Conservation (phyloP, 352 stramenopile species). For the Globisporangium paddicum region DNA sequence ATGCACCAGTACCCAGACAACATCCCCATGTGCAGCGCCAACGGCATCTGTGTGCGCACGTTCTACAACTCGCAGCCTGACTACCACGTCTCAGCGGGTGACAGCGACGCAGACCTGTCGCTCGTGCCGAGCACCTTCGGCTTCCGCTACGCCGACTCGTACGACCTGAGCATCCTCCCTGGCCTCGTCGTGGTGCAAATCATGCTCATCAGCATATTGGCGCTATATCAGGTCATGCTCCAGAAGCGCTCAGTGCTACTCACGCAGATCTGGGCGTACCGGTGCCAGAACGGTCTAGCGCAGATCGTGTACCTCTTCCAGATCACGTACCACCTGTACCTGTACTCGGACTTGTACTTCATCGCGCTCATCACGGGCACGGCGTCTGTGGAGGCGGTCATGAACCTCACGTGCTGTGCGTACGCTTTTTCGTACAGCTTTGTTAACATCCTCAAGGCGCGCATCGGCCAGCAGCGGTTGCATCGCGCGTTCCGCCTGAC, state of each 20-base stretch:
- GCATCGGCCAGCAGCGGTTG: neutral
- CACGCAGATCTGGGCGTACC: slow-evolving; percentile 34
- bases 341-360: slow-evolving; percentile 27
- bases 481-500: neutral
- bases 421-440: neutral
- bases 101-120: neutral
- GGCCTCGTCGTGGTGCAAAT: slow-evolving; percentile 23
- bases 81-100: neutral
- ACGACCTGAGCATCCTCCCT: slow-evolving; percentile 23
- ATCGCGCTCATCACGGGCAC: slow-evolving; percentile 28
- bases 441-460: neutral
- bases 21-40: neutral
- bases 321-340: slow-evolving; percentile 30
- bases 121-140: slow-evolving; percentile 19
- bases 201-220: slow-evolving; percentile 23
- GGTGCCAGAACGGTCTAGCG: slow-evolving; percentile 30
- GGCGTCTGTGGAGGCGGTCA: slow-evolving; percentile 24
- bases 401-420: neutral
- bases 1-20: neutral
- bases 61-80: neutral
- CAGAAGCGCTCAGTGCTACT: slow-evolving; percentile 28
- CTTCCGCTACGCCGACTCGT: slow-evolving; percentile 22
- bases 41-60: neutral
- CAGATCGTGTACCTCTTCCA: slow-evolving; percentile 31
- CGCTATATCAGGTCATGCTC: slow-evolving; percentile 28